Base-by-base conservation (phyloP, 768 basidiomycete genomes). In the Xerocomellus amylosporus region DNA sequence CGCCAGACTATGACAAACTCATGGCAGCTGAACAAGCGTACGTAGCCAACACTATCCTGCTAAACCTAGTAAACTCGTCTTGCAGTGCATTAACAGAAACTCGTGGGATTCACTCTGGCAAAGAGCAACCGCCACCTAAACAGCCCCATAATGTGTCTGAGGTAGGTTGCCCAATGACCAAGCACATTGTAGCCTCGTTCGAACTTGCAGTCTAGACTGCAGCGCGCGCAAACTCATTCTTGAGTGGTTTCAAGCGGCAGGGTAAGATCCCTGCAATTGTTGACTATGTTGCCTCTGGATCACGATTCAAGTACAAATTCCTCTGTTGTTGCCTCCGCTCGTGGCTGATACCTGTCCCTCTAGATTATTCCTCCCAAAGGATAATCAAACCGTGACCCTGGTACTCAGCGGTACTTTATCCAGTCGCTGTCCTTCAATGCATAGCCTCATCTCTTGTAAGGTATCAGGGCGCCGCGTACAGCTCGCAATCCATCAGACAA, bases 1-100 rank as follows among this genome's bases (percentile, higher is more conserved):
- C 95, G n/a, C 80, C 88, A 7, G 96, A 98, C 66, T 93, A 93
- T 60, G 97, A 99, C 74, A 94, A 93, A 74, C 76, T 98, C 41
- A 93, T 98, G 81, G 85, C 87, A 28, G 97, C 94, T 8, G 96
- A 99, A 70, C 93, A 95, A 75, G 75, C 75, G 93, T 95, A 63
- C 72, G 90, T 77, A 13, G n/a, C n/a, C 3, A 36, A 19, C 17
- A 12, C 45, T 48, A 4, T 24, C 24, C 28, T 17, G 14, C 24
- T 49, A 5, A 33, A 19, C 34, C 34, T 34, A 39, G 43, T 38
- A 40, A 56, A 62, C 49, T 61, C 34, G 56, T 51, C 47, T 55
- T 52, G 22, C 62, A 96, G 93, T 28, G 95, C 95, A 37, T 79
- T 81, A 2, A 65, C 87, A 1, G 96, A 93, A 42, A 69, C 73